Evolutionary conservation across 805 yeast genomes (phyloP), one percentile per base, ranked within the genome.

Genomic region (Debaryomyces maramus): DNA sequence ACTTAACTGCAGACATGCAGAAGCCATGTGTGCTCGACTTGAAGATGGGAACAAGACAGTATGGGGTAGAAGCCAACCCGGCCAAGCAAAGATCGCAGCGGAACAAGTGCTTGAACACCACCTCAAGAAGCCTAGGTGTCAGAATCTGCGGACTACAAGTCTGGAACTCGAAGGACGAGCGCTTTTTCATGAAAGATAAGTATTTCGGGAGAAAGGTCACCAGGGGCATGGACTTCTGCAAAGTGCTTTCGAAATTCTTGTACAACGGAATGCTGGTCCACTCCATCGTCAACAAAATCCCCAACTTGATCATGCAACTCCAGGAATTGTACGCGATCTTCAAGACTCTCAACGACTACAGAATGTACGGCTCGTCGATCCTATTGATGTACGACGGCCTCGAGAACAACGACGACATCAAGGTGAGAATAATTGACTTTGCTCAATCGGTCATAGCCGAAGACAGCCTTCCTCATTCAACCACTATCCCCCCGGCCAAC

Each of bases 11-110:
- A 39, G 87, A 88, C 17, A 80, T 91, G 81, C 69, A 64, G 21
- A 77, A 77, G 47, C 97, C 99, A 0, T 90, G 97, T 58, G 98
- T 91, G 0, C 67, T 93, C 36, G 99, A 93, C 63, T 70, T 93
- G 52, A 93, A 93, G 58, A 93, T 93, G 98, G 99, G 99, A 0
- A 91, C 99, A 0, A 74, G 99, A 43, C 99, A 93, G 63, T 93
- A 93, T 55, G 99, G 99, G 7, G 84, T 91, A n/a, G 96, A 89
- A 47, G 97, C 98, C 0, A 72, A 74, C 5, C 60, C 65, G 10
- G 65, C 80, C 35, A 93, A 93, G 62, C 84, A 81, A 55, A 58
- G 66, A 34, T 87, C 96, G 0, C 99, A 93, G 65, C 66, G 87
- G 23, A 72, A 72, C 39, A 93, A 93, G 63, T 93, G 99, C 61